A percentile compares a stretch with the other conserved stretches of the same genome.
Conservation (phyloP, 805 yeast species). For the Vanderwaltozyma polyspora region DNA sequence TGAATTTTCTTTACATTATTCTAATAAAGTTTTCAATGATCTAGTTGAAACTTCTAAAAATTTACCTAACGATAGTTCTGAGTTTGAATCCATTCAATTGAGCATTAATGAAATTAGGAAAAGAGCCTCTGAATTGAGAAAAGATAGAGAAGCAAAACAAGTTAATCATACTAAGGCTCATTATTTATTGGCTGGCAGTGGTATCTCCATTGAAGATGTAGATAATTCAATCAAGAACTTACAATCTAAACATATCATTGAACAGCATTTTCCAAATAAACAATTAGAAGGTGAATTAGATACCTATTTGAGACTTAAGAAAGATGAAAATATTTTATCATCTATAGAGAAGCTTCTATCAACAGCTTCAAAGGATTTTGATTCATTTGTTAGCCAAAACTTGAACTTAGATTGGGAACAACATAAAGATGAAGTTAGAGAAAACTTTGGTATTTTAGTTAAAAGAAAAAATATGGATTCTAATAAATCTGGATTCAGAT, state of each 20-base stretch:
- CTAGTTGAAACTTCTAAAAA: conserved; percentile 66
- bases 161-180: conserved; percentile 57
- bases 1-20: too few relatives aligned
- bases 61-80: conserved; percentile 54
- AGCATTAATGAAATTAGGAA: conserved; percentile 70
- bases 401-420: conserved; percentile 76
- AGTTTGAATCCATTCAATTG: conserved; percentile 69
- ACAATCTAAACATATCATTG: conserved; percentile 32
- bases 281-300: conserved; percentile 2
- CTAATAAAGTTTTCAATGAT: conserved; percentile 29
- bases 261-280: conserved; percentile 11
- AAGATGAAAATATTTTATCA: conserved; percentile 70
- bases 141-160: conserved; percentile 24
- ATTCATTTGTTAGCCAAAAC: conserved; percentile 58
- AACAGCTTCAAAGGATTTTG: conserved; percentile 74
- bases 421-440: conserved; percentile 62
- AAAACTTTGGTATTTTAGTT: conserved; percentile 50
- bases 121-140: conserved; percentile 49
- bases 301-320: conserved; percentile 34
- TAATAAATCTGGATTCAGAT: conserved; percentile 4
- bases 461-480: conserved; percentile 16
- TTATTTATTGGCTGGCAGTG: conserved; percentile 80
- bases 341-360: conserved; percentile 74
- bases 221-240: conserved; percentile 41
- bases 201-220: conserved; percentile 75